Base-by-base conservation (phyloP, 1,284 basidiomycete genomes). In the Melampsora abietis-canadensis region DNA sequence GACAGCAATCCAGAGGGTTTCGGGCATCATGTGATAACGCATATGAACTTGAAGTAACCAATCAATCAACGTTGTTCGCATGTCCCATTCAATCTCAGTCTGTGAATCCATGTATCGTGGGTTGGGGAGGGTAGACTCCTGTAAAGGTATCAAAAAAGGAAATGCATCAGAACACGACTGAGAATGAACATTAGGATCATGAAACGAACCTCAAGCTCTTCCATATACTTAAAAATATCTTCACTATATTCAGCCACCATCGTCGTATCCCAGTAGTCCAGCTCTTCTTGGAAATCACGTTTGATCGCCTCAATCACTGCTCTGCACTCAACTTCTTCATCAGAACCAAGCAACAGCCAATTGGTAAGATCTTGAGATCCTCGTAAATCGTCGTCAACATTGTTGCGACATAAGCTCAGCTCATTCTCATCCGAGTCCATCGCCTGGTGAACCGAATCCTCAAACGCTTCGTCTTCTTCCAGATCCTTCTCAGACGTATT, bases 171-270 rank as follows among this genome's bases (percentile, higher is more conserved):
- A 34, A 44, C 14, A 34, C 61, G 48, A 21, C 37, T 47, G 7
- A 48, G 17, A n/a, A 17, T 19, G 8, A n/a, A 61, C 2, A 10
- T 19, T 46, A 48, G 65, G 4, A 62, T 2, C 15, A 31, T 21
- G 83, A 86, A 44, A 76, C 79, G 21, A 76, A 93, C 92, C 87
- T 97, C 93, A 66, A 96, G 87, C 73, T 91, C 87, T 77, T 85
- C 86, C 96, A 99, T 98, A 84, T 98, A 98, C 76, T 87, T 86
- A 80, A 98, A 98, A 81, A 99, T 98, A 76, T 98, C 95, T 37
- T 94, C 92, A 31, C 94, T 87, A 81, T 99, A 99, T 83, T 99
- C 96, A 62, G 94, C 93, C 27, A 96, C 94, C 95, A 99, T 97
- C 12, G 92, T 93, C 31, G 90, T 90, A 83, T 99, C 96, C 78